phyloP scores from a whole-genome alignment of 306 rosid genomes.

The Casuarina glauca region DNA sequence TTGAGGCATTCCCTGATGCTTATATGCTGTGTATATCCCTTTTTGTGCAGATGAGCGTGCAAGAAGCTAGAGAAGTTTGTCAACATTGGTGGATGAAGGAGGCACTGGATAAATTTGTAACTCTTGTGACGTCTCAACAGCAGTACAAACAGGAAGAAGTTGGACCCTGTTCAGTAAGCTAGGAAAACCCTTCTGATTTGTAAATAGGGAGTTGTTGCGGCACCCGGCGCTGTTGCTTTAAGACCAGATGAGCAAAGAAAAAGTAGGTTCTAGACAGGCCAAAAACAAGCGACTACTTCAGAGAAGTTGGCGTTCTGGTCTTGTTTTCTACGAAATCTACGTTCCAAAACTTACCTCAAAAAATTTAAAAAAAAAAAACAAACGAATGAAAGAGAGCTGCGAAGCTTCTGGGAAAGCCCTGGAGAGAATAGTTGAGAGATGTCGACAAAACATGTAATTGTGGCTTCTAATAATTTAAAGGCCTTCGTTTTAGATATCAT shows the following conservation, averaged over 20 bases:
- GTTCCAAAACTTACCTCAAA: neutral
- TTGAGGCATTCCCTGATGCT: neutral
- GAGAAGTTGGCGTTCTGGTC: neutral
- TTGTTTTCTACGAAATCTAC: slow-evolving; percentile 9
- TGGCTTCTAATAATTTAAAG: neutral
- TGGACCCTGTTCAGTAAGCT: slow-evolving; percentile 24
- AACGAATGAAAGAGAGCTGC: neutral
- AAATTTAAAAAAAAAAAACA: neutral
- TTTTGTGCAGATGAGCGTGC: slow-evolving; percentile 60
- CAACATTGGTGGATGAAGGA: slow-evolving; percentile 98
- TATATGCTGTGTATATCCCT: neutral
- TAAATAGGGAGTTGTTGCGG: slow-evolving; percentile 34
- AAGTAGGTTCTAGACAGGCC: slow-evolving; percentile 30
- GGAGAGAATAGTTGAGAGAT: neutral
- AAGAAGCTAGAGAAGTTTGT: slow-evolving; percentile 78
- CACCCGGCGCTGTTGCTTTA: slow-evolving; percentile 20
- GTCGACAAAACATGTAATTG: neutral
- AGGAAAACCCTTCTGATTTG: slow-evolving; percentile 38
- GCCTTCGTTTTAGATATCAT: neutral
- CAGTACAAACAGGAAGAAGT: slow-evolving; percentile 29
- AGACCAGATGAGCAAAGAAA: slow-evolving; percentile 14
- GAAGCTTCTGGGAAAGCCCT: neutral
- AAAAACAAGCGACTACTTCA: neutral
- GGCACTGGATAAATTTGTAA: slow-evolving; percentile 68
- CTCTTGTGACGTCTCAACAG: slow-evolving; percentile 48